A percentile compares a stretch with the other conserved stretches of the same genome.
phyloP scores from a whole-genome alignment of 225 moss, liverwort and hornwort genomes.

The Straminergon stramineum region DNA sequence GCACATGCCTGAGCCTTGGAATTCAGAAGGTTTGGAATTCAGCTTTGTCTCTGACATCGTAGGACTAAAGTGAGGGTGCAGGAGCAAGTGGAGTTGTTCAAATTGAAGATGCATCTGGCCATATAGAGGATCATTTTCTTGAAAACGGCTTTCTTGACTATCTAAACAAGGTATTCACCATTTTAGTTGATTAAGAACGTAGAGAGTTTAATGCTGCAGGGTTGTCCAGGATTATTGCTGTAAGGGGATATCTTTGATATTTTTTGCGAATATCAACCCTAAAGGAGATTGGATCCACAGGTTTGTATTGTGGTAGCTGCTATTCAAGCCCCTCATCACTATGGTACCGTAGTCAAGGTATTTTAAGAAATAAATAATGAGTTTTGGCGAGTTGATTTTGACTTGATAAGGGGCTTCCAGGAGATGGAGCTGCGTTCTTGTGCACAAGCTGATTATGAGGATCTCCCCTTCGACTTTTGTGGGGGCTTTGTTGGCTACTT shows the following conservation, averaged over 20 bases:
- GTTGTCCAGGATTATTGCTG: background rate
- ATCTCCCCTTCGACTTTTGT: conserved; percentile 95
- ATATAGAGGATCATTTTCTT: conserved; percentile 45
- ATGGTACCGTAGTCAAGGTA: background rate
- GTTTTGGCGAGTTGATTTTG: background rate
- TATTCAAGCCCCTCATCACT: background rate
- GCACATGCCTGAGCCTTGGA: background rate
- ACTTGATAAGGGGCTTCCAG: conserved; percentile 39
- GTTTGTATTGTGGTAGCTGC: background rate
- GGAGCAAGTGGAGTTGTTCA: conserved; percentile 59
- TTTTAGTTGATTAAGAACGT: background rate
- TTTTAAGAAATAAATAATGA: background rate
- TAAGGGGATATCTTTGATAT: background rate
- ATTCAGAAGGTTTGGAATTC: background rate
- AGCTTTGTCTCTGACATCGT: conserved; percentile 8
- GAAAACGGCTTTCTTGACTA: conserved; percentile 76
- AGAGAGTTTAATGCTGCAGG: background rate
- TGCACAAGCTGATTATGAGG: conserved; percentile 65
- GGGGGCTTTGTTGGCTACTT: conserved; percentile 98
- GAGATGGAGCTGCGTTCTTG: conserved; percentile 72
- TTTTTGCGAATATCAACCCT: background rate
- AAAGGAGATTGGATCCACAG: background rate
- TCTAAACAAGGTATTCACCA: conserved; percentile 52
- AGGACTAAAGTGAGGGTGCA: conserved; percentile 27
- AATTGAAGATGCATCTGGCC: conserved; percentile 69